phyloP scores from a whole-genome alignment of 306 rosid species.

The cucumber (Cucumis sativus) region DNA sequence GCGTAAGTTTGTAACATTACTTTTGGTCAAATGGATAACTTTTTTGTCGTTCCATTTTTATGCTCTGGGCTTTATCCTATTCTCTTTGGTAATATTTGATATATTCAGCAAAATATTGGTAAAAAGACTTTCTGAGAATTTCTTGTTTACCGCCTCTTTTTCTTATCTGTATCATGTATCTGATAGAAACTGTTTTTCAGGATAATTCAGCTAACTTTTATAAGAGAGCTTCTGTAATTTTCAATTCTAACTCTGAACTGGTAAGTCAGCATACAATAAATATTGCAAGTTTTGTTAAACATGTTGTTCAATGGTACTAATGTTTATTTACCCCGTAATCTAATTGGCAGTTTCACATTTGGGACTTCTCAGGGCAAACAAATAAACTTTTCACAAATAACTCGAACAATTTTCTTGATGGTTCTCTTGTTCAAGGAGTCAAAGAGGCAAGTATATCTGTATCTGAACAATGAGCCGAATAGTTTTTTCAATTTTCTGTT shows the following conservation, averaged over 20 bases:
- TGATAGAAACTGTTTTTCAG: constrained; percentile 35
- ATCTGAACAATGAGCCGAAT: background rate
- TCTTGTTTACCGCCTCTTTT: background rate
- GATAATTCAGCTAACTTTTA: constrained; percentile 43
- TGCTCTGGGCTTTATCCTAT: background rate
- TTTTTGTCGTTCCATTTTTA: background rate
- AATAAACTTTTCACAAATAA: constrained; percentile 42
- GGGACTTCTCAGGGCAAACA: constrained; percentile 92
- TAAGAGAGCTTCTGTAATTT: constrained; percentile 55
- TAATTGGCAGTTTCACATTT: constrained; percentile 64
- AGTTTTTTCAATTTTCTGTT: background rate
- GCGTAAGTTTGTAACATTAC: background rate
- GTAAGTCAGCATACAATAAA: constrained; percentile 37
- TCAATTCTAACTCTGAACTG: constrained; percentile 33
- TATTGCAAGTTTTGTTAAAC: background rate
- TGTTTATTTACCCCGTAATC: constrained; percentile 15
- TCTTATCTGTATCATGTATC: constrained; percentile 4
- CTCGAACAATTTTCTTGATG: constrained; percentile 24
- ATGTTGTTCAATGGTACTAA: constrained; percentile 5
- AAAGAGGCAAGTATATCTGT: constrained; percentile 44
- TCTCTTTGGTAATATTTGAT: background rate
- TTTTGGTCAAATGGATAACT: too few species aligned
- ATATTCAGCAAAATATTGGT: too few species aligned
- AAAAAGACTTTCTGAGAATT: background rate
- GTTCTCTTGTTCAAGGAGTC: constrained; percentile 29